Evolutionary conservation across 768 basidiomycete genomes (phyloP).

Genomic region (Lactarius hengduanensis): DNA sequence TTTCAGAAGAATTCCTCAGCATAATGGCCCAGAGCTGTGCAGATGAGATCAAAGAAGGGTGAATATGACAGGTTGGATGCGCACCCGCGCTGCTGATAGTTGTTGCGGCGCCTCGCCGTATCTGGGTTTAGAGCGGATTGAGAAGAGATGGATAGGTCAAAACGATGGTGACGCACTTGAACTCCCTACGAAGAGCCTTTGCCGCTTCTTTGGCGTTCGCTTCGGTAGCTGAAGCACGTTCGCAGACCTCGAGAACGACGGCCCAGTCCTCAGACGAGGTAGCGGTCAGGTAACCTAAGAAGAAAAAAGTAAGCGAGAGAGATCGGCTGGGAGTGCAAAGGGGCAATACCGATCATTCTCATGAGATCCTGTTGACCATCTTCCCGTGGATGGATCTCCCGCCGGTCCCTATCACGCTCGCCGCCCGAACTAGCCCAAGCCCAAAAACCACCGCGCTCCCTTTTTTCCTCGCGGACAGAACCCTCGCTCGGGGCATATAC

Average conservation of each 20-base stretch:
- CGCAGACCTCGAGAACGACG: conserved; percentile 82
- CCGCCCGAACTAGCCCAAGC: conserved; percentile 33
- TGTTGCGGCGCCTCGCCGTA: conserved; percentile 28
- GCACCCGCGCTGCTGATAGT: conserved; percentile 28
- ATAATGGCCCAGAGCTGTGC: conserved; percentile 84
- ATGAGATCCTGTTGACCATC: conserved; percentile 54
- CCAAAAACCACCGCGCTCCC: conserved; percentile 59
- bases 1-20: conserved; percentile 74
- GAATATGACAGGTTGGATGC: background rate
- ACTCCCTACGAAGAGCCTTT: conserved; percentile 76
- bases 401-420: conserved; percentile 42
- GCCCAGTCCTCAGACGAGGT: conserved; percentile 81
- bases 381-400: conserved; percentile 39
- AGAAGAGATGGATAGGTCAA: background rate
- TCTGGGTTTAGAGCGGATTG: conserved; percentile 17
- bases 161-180: conserved; percentile 56
- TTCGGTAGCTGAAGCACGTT: conserved; percentile 72
- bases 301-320: conserved; percentile 12
- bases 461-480: conserved; percentile 37
- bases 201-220: conserved; percentile 80
- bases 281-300: conserved; percentile 66
- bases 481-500: conserved; percentile 27
- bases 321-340: background rate
- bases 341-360: conserved; percentile 62
- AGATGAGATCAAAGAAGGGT: conserved; percentile 11